Evolutionary conservation across 2,329 filamentous ascomycete species (phyloP).

Genomic region (Shiraia bambusicola): DNA sequence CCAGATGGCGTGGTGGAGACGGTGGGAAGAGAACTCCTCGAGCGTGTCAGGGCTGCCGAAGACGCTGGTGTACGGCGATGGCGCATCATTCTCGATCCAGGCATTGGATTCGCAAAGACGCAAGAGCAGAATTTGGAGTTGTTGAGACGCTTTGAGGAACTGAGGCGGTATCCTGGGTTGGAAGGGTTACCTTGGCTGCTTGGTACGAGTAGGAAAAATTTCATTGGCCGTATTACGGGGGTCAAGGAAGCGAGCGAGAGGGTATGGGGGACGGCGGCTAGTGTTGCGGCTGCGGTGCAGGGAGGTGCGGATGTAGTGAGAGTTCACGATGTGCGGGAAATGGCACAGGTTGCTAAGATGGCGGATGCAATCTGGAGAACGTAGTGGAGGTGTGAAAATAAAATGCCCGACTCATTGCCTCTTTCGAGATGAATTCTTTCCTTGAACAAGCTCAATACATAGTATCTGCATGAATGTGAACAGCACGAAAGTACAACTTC

Average conservation of each 20-base stretch:
- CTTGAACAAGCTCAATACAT: too few relatives aligned
- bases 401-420: too few relatives aligned
- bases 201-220: slow-evolving; percentile 84
- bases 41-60: slow-evolving; percentile 73
- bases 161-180: slow-evolving; percentile 56
- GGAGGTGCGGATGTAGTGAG: slow-evolving; percentile 89
- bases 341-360: slow-evolving; percentile 82
- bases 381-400: too few relatives aligned
- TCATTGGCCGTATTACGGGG: slow-evolving; percentile 80
- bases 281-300: slow-evolving; percentile 79
- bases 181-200: slow-evolving; percentile 81
- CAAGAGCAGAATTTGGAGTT: slow-evolving; percentile 78
- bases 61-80: slow-evolving; percentile 81
- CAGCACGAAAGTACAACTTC: too few relatives aligned
- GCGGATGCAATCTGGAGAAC: slow-evolving; percentile 85
- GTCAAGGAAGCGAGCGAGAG: slow-evolving; percentile 70
- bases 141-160: slow-evolving; percentile 64
- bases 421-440: too few relatives aligned
- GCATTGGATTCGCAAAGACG: slow-evolving; percentile 90
- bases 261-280: slow-evolving; percentile 83
- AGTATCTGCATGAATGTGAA: too few relatives aligned
- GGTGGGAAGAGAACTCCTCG: slow-evolving; percentile 67
- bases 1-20: slow-evolving; percentile 65
- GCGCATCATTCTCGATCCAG: slow-evolving; percentile 93
- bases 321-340: slow-evolving; percentile 87